These are phyloP conservation scores for Apiospora malaysiana DNA, from an alignment of 2,329 filamentous ascomycete genomes.

Conservation along the genomic window DNA sequence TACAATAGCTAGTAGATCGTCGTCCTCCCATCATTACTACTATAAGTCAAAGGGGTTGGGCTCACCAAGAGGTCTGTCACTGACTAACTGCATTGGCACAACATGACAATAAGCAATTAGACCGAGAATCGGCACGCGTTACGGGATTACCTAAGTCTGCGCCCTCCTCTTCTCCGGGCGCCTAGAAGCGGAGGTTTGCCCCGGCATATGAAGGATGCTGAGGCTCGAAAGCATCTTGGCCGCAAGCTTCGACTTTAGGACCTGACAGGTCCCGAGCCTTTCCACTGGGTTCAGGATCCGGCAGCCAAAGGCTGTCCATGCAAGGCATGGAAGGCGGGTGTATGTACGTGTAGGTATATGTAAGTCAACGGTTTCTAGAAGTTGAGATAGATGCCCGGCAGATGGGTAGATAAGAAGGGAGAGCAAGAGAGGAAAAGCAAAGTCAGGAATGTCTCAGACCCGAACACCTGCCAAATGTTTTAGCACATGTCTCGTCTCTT, in stretches of 20 bases:
- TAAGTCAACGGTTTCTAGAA: constrained; percentile 15
- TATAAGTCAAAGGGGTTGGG: constrained; percentile 10
- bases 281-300: neutral
- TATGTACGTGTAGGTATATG: neutral
- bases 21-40: neutral
- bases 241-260: constrained; percentile 8
- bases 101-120: constrained; percentile 8
- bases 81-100: neutral
- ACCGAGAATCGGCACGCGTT: neutral
- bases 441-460: neutral
- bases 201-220: constrained; percentile 11
- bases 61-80: neutral
- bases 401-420: neutral
- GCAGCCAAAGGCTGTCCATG: neutral
- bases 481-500: constrained; percentile 12
- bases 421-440: neutral
- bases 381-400: neutral
- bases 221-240: constrained; percentile 3
- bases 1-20: neutral
- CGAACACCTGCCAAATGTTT: constrained; percentile 13
- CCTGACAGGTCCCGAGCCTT: constrained; percentile 9
- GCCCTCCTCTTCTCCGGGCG: constrained; percentile 4
- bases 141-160: constrained; percentile 14
- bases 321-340: neutral
- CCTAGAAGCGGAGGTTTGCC: neutral